These are phyloP conservation scores for Ogataea pignaliae DNA, from an alignment of 805 yeast genomes.

Conservation along the genomic window DNA sequence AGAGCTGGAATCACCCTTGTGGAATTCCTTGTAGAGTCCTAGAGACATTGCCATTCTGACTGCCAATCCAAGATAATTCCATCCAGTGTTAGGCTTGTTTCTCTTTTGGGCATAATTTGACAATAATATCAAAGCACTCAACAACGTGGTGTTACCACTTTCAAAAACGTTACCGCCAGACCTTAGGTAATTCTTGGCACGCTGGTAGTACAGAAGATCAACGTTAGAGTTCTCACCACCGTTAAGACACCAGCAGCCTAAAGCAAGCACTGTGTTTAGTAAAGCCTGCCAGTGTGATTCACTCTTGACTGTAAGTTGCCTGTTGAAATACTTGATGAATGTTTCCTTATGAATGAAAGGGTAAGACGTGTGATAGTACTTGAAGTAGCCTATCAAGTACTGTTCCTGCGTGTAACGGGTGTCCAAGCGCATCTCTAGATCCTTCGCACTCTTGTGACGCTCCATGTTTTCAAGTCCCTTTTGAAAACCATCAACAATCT, in stretches of 20 bases:
- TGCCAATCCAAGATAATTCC: constrained; percentile 63
- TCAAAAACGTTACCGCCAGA: constrained; percentile 45
- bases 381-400: constrained; percentile 44
- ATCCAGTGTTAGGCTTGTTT: constrained; percentile 63
- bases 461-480: constrained; percentile 18
- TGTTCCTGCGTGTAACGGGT: constrained; percentile 23
- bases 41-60: constrained; percentile 63
- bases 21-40: constrained; percentile 55
- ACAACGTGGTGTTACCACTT: constrained; percentile 51
- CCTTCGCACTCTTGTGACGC: constrained; percentile 10
- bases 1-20: neutral
- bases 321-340: constrained; percentile 43
- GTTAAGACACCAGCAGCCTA: constrained; percentile 66
- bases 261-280: constrained; percentile 52
- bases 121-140: constrained; percentile 48
- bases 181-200: constrained; percentile 42
- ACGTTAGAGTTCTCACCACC: constrained; percentile 51
- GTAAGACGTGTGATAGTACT: constrained; percentile 54
- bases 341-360: constrained; percentile 57
- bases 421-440: constrained; percentile 16
- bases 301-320: constrained; percentile 37
- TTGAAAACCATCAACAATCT: constrained; percentile 18
- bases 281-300: constrained; percentile 49
- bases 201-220: constrained; percentile 52
- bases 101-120: constrained; percentile 62